Base-by-base conservation (phyloP, 2,329 filamentous ascomycete species). In the Gyromitra esculenta region DNA sequence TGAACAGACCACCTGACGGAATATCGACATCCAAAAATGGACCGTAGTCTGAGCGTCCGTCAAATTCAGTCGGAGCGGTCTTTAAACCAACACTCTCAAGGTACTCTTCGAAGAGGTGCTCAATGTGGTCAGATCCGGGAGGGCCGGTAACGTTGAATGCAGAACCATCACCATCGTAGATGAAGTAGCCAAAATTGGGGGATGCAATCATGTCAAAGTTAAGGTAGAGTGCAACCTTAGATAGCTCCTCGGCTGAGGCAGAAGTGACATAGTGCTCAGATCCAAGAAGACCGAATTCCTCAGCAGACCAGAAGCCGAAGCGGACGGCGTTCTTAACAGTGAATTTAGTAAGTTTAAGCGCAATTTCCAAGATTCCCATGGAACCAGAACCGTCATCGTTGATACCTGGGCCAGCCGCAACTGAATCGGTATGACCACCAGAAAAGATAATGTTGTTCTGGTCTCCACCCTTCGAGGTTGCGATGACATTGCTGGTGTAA, bases 151-250 rank as follows among this genome's bases (percentile, higher is more conserved):
- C 79, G 82, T 88, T 88, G 84, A 85, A 89, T 2, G 85, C 83
- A 59, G 84, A 85, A 73, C 87, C 87, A 80, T 88, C 87, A 66
- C 88, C 88, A 77, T 91, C 88, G 76, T 83, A 84, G 70, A 84
- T 80, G 50, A 82, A 82, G 35, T 79, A 80, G 31, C 80, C 86
- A 79, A 86, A 89, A 83, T 90, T 90, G n/a, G 88, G 88, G 0
- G 86, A 88, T 1, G 87, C 87, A 81, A 91, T 90, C 90, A 92
- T 92, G 83, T 92, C 90, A 80, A 90, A 91, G 84, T 92, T 90
- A 82, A 91, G 87, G 84, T 91, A 90, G 41, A 91, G 88, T 1
- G 87, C 85, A 80, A 92, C 89, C 82, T 88, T 89, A 76, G 87
- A 83, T 31, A 86, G 85, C 76, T 89, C 88, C 0, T 82, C 82